phyloP scores from a whole-genome alignment of 257 asterid genomes.

The Anisodus acutangulus region DNA sequence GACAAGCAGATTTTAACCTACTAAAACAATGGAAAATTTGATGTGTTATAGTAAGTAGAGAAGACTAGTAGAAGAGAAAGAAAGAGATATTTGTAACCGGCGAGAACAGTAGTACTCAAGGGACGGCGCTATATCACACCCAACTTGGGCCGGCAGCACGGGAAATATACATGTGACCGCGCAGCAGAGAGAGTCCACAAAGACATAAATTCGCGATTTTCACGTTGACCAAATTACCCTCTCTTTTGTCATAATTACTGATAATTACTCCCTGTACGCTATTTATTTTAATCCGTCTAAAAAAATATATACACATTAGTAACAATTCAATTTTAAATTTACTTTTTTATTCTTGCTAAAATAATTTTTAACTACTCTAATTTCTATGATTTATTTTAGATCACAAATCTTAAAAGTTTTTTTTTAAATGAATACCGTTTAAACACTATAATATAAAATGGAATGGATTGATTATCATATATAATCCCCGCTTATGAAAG shows the following conservation, averaged over 20 bases:
- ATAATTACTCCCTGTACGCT: no score
- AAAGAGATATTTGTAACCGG: constrained; percentile 50
- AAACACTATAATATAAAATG: no score
- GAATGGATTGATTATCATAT: no score
- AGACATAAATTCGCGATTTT: constrained; percentile 4
- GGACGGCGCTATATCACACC: constrained; percentile 56
- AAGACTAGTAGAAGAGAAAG: constrained; percentile 15
- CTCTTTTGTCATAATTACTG: background rate
- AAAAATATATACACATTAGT: no score
- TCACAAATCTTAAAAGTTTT: no score
- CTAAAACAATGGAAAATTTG: background rate
- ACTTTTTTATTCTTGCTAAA: no score
- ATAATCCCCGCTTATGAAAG: constrained; percentile 20
- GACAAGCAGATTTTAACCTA: background rate
- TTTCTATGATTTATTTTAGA: no score
- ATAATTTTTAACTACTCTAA: no score
- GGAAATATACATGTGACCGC: constrained; percentile 46
- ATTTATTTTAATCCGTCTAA: background rate
- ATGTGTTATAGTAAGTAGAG: constrained; percentile 16
- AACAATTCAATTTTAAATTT: no score
- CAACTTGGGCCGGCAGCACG: constrained; percentile 57
- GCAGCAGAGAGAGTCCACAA: constrained; percentile 31
- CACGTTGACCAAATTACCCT: constrained; percentile 32
- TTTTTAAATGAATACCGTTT: no score
- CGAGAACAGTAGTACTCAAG: constrained; percentile 36